Percentiles rank a stretch among this genome's conserved stretches.
These are phyloP conservation scores for Cladosporium oxysporum DNA, from an alignment of 2,329 filamentous ascomycete genomes.

Conservation along the genomic window DNA sequence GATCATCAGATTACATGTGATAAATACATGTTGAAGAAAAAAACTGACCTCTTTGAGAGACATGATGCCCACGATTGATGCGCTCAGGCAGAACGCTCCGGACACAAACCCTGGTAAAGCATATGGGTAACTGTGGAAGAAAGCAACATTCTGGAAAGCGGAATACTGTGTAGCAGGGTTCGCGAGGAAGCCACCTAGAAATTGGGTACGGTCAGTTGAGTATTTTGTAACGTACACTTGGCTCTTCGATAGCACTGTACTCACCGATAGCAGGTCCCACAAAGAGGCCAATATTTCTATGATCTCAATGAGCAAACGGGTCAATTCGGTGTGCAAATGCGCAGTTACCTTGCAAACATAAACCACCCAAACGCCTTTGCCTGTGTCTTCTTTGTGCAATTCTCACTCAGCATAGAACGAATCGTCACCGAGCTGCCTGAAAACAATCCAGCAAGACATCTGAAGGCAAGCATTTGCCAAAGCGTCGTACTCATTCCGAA, in stretches of 20 bases:
- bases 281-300: constrained; percentile 68
- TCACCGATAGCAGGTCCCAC: constrained; percentile 64
- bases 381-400: constrained; percentile 68
- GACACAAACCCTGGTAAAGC: constrained; percentile 63
- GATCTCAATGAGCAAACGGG: background rate
- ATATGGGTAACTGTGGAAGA: constrained; percentile 68
- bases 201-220: background rate
- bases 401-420: constrained; percentile 75
- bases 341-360: constrained; percentile 59
- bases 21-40: background rate
- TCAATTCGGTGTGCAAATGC: constrained; percentile 31
- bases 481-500: constrained; percentile 69
- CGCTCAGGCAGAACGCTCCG: constrained; percentile 53
- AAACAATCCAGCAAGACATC: constrained; percentile 72
- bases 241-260: constrained; percentile 3
- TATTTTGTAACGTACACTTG: background rate
- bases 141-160: constrained; percentile 56
- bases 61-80: constrained; percentile 16
- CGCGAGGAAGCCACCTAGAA: constrained; percentile 65
- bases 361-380: constrained; percentile 75
- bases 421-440: constrained; percentile 73
- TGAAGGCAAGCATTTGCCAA: constrained; percentile 73
- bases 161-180: constrained; percentile 67
- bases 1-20: background rate
- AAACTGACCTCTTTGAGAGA: constrained; percentile 2